Base-by-base conservation (phyloP, 129 eudicot species). In the Saussurea involucrata region DNA sequence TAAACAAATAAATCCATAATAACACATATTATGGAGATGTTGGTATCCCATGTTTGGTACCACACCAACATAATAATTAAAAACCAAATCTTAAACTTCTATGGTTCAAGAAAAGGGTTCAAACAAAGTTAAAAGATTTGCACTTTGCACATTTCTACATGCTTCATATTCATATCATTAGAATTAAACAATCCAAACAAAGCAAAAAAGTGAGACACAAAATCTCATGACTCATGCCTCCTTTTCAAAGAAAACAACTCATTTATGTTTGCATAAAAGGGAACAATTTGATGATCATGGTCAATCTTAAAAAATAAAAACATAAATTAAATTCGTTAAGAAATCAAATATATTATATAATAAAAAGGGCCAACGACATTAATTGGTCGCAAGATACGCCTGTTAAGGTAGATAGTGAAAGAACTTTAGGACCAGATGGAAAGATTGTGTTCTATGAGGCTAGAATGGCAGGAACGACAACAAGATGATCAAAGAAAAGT, bases 61-160 rank as follows among this genome's bases (percentile, higher is more conserved):
- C 18, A 37, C 36, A 64, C 64, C 63, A 64, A 64, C 72, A 64
- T 75, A 64, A 64, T 75, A 64, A 75, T 25, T 64, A 27, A 27
- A 64, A 42, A 76, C 65, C 72, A 64, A 65, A 65, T 65, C 44
- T 36, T 28, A 40, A n/a, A 37, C 66, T 65, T 65, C 46, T 75
- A 18, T 20, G 71, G 66, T n/a, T 57, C 24, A 57, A 64, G 65
- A 17, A 24, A 64, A 75, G 44, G 63, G 64, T 28, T 72, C 21
- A 8, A 28, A 53, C n/a, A n/a, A n/a, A n/a, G 29, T 17, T 18
- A n/a, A 29, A 72, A 27, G 37, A 58, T 24, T 63, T 63, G 44
- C 64, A 40, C 28, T 64, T 75, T 42, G 42, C 34, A 72, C 73
- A 76, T 65, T 64, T 65, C n/a, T n/a, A n/a, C n/a, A n/a, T n/a